Conservation (phyloP, 1,284 basidiomycete genomes). For the Cryptococcus hybrid region DNA sequence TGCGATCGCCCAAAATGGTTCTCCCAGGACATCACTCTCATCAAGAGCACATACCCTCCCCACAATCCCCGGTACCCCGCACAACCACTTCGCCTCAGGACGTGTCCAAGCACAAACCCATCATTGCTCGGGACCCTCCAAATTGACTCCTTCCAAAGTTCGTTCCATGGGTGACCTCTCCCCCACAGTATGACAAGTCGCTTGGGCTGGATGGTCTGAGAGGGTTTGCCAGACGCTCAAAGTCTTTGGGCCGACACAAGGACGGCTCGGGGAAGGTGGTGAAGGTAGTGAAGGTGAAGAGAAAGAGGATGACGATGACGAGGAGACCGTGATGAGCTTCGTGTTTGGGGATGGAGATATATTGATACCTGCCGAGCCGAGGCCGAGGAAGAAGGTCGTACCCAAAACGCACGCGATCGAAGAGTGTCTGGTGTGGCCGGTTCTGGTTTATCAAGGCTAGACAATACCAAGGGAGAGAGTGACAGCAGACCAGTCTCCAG, state of each 20-base stretch:
- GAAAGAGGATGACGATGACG: neutral
- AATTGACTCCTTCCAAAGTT: neutral
- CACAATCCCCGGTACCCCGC: constrained; percentile 14
- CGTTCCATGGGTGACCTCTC: neutral
- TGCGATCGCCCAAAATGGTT: neutral
- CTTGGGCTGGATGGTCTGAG: neutral
- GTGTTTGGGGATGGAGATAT: constrained; percentile 31
- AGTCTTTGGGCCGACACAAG: neutral
- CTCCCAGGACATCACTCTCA: constrained; percentile 6
- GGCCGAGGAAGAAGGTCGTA: neutral
- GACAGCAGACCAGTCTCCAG: no score
- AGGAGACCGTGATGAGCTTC: constrained; percentile 29
- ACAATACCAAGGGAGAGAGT: neutral
- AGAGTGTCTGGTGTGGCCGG: neutral
- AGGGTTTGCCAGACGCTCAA: neutral
- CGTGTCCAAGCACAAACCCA: neutral
- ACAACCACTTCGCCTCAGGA: constrained; percentile 5
- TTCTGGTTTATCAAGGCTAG: neutral
- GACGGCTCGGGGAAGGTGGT: neutral
- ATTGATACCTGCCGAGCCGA: constrained; percentile 5
- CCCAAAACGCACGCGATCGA: neutral
- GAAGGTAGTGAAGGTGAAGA: neutral
- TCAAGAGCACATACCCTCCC: constrained; percentile 5
- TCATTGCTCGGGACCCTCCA: neutral
- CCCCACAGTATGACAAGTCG: neutral